Base-by-base conservation (phyloP, 2,329 filamentous ascomycete genomes). In the Geosmithia putterillii region DNA sequence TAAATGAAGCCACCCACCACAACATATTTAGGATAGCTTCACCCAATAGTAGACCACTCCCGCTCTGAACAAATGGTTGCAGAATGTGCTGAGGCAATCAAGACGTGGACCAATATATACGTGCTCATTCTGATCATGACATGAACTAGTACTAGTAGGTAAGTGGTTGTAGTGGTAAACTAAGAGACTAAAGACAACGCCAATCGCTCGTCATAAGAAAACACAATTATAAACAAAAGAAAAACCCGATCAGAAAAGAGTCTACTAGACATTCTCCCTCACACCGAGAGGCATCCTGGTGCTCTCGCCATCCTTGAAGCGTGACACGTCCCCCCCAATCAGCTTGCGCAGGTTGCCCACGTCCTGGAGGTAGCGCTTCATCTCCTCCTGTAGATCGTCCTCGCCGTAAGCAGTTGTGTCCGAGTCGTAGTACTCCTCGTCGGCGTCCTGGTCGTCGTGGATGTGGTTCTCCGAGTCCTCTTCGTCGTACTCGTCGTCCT, bases 321-420 rank as follows among this genome's bases (percentile, higher is more conserved):
- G 69, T 45, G 67, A 67, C 60, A 84, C 76, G 59, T 96, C 92
- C 53, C 92, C 87, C 7, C 77, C 80, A 48, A 96, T 79, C 66
- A 64, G 51, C 51, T 62, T 64, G 34, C 61, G 52, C 47, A 64
- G 45, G 46, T 95, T 96, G 54, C 79, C 79, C 60, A 83, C 83
- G 66, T 96, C 89, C 52, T 80, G 79, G 50, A 98, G 69, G 55
- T 96, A 74, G 32, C 83, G 81, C 51, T 89, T 79, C 71, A 94
- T 90, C 55, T 86, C 79, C n/a, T 81, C 79, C 57, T 95, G 86
- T 66, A 89, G 75, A 48, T 89, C 74, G 36, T 73, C 69, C 15
- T 71, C 71, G 38, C 68, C 69, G 41, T 75, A 69, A 55, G 46
- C 60, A 17, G 42, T 42, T 28, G 61, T 66, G 47, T 61, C 65